Base-by-base conservation (phyloP, 2,329 filamentous ascomycete genomes). In the Claviceps lovelessii region DNA sequence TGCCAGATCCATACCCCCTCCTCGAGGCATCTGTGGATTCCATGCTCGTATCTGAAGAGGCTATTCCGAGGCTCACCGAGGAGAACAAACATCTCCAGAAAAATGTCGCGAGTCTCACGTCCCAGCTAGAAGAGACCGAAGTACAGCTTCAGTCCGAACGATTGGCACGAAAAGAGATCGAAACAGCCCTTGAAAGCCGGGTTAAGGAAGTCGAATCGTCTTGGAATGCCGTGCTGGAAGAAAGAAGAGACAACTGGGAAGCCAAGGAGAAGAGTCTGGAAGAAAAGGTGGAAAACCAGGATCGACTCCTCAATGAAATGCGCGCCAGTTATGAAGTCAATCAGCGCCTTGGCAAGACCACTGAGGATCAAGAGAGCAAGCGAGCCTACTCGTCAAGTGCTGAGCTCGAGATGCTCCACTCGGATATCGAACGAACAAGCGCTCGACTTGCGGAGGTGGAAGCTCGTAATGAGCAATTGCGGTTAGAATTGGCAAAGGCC, bases 271-370 rank as follows among this genome's bases (percentile, higher is more conserved):
- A 87, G 72, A 83, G 81, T 33, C 71, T 96, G 57, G 90, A 95
- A 64, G 91, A 97, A 62, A 97, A 96, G 71, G 77, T 95, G 3
- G 91, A 96, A 68, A 94, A 86, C 62, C 91, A 98, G 66, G 93
- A 98, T 51, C 83, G 90, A 7, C 72, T 98, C 44, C 72, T 98
- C 61, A 95, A 87, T 65, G 94, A 98, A 68, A 83, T 97, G 66
- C 97, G 96, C 71, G 93, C 93, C 31, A 96, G 84, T 72, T 96
- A 96, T 66, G 93, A 98, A 70, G 93, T 98, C 54, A 93, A 88
- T 49, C 90, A 97, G 68, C 81, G 93, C 52, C 75, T 98, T 52
- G 90, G 85, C 52, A 85, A 84, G 61, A 81, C 83, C 15, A 85
- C 85, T 39, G 82, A 86, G 23, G 71, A 74, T 19, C 78, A 79